Evolutionary conservation across 352 stramenopile species (phyloP).

Genomic region (Thalassiosira oceanica): DNA sequence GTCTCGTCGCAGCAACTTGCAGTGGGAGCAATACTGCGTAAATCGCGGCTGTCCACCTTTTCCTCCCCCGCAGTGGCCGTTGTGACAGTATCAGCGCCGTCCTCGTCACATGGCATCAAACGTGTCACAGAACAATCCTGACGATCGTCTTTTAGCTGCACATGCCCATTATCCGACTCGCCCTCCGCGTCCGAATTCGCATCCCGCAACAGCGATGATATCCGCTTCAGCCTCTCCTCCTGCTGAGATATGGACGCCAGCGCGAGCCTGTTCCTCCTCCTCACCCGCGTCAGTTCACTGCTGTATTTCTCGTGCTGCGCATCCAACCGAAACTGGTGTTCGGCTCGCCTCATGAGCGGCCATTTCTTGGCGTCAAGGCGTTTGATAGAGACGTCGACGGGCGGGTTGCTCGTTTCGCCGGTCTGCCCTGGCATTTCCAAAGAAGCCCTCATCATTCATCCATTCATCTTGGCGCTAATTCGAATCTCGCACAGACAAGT

Average conservation of each 20-base stretch:
- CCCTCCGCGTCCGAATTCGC: too few species aligned
- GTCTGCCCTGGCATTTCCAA: too few species aligned
- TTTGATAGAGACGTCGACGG: constrained; percentile 1
- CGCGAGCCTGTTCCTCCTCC: constrained; percentile 15
- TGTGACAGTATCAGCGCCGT: not conserved
- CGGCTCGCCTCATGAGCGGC: not conserved
- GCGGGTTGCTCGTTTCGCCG: too few species aligned
- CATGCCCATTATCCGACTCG: constrained; percentile 3
- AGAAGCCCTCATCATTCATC: too few species aligned
- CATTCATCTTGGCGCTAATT: too few species aligned
- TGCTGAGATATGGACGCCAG: constrained; percentile 21
- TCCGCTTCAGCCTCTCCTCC: constrained; percentile 14
- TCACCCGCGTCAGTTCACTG: constrained; percentile 15
- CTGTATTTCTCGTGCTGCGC: constrained; percentile 3
- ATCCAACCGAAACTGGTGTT: not conserved
- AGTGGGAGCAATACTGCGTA: not conserved
- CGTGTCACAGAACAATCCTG: not conserved
- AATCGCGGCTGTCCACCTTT: not conserved
- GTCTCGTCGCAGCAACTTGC: not conserved
- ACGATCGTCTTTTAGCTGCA: not conserved
- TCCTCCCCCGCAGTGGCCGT: not conserved
- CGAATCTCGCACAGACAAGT: too few species aligned
- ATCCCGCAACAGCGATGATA: constrained; percentile 14
- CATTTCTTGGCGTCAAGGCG: not conserved
- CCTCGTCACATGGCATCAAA: not conserved